Base-by-base conservation (phyloP, 202 grass and related monocot genomes). In the Eragrostis tef region DNA sequence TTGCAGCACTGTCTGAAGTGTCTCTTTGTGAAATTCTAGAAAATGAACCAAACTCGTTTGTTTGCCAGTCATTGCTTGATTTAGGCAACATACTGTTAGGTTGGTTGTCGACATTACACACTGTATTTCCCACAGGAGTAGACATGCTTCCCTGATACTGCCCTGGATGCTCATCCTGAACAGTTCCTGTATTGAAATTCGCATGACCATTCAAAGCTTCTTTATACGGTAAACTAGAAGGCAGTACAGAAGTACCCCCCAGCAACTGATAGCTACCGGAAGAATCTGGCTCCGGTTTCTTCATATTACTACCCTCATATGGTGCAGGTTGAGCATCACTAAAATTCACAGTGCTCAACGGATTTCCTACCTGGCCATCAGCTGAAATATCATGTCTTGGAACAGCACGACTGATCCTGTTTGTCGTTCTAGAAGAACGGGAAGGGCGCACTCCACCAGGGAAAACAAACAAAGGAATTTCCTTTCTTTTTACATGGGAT, bases 371-470 rank as follows among this genome's bases (percentile, higher is more conserved):
- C 51, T 89, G 77, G 58, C 42, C 83, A 81, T 43, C 69, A 91
- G 73, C 71, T 65, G 87, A 86, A 60, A 74, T 79, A 81, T 70
- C 82, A 53, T 56, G 64, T 80, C 74, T 82, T 27, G 71, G 64
- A 88, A 78, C 13, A 45, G 81, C 24, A 66, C 63, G 74, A 78
- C 10, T 59, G 39, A 81, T 79, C 78, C 53, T 83, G 26, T 60
- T 53, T 13, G 20, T 87, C 71, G 83, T 74, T 78, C 73, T 88
- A 57, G 63, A 78, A 86, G 89, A 70, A 81, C 88, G 86, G 43
- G 56, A 61, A 76, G 95, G 91, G 17, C 91, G 87, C 51, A 81
- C 78, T 47, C 78, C 78, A 47, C 51, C 22, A 70, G 78, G 78
- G 29, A 81, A 81, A 70, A 81, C 78, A 81, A 70, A 81, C 65